Percentiles rank a stretch among this genome's conserved stretches.
Conservation (phyloP, 306 rosid genomes). For the barrel medic (Medicago truncatula) region DNA sequence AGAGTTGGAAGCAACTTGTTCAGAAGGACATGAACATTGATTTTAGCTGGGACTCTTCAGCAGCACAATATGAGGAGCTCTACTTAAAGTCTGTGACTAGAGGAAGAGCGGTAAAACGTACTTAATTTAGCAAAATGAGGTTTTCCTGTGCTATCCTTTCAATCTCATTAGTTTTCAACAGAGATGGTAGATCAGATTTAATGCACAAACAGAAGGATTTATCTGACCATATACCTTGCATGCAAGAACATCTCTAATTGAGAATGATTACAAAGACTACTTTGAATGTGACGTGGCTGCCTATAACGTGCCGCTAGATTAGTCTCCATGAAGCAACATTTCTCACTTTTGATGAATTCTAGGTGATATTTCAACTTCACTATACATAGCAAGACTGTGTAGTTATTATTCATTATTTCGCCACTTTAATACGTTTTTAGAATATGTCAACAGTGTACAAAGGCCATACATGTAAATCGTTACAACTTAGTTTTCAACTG, state of each 20-base stretch:
- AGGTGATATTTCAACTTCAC: slow-evolving; percentile 16
- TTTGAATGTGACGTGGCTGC: slow-evolving; percentile 42
- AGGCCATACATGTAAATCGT: slow-evolving; percentile 47
- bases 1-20: slow-evolving; percentile 79
- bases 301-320: slow-evolving; percentile 38
- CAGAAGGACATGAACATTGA: slow-evolving; percentile 82
- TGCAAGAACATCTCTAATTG: slow-evolving; percentile 37
- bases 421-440: not conserved
- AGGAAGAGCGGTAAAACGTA: slow-evolving; percentile 59
- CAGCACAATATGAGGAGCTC: slow-evolving; percentile 87
- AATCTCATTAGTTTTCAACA: slow-evolving; percentile 19
- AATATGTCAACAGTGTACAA: slow-evolving; percentile 35
- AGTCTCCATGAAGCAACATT: slow-evolving; percentile 34
- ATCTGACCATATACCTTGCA: slow-evolving; percentile 10
- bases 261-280: slow-evolving; percentile 27
- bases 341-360: slow-evolving; percentile 2
- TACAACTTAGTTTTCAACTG: slow-evolving; percentile 20
- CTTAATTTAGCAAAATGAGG: slow-evolving; percentile 40
- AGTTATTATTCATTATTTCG: slow-evolving; percentile 18
- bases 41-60: slow-evolving; percentile 93
- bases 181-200: slow-evolving; percentile 37
- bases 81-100: slow-evolving; percentile 68
- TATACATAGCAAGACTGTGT: slow-evolving; percentile 30
- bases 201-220: slow-evolving; percentile 25
- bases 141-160: slow-evolving; percentile 2